Conservation (phyloP, 495 filamentous ascomycete genomes). For the Lepidopterella palustris region DNA sequence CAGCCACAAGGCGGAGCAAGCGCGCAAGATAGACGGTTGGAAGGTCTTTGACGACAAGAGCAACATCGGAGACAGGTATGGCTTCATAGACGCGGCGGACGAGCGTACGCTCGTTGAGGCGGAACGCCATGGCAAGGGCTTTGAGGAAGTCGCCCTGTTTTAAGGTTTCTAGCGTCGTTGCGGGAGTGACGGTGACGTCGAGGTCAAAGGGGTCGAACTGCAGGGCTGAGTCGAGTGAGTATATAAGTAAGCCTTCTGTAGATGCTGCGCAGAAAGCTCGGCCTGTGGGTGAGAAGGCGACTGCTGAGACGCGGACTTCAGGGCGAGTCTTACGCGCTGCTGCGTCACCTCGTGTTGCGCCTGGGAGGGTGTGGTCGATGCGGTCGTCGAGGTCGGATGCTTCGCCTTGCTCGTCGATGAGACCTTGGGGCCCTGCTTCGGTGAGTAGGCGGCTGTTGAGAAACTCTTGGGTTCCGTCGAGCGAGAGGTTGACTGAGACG, state of each 20-base stretch:
- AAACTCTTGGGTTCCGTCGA: constrained; percentile 94
- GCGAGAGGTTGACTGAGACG: constrained; percentile 83
- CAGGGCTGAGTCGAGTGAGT: constrained; percentile 68
- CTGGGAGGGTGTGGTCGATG: constrained; percentile 77
- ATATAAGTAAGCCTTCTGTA: constrained; percentile 89
- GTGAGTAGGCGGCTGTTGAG: constrained; percentile 86
- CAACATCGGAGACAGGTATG: constrained; percentile 68
- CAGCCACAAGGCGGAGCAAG: constrained; percentile 76
- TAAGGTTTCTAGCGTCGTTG: constrained; percentile 67
- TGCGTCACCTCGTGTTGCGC: constrained; percentile 77
- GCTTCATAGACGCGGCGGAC: constrained; percentile 78
- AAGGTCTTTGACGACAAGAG: constrained; percentile 68
- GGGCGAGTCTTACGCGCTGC: constrained; percentile 66
- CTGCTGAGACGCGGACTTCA: constrained; percentile 76
- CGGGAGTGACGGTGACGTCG: constrained; percentile 83
- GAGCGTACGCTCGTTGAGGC: constrained; percentile 72
- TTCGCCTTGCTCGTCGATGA: constrained; percentile 82
- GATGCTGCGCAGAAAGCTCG: constrained; percentile 89
- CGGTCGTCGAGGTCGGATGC: constrained; percentile 83
- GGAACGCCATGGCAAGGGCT: constrained; percentile 93
- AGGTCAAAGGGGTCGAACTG: constrained; percentile 95
- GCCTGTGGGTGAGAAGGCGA: constrained; percentile 83
- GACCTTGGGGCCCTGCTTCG: constrained; percentile 75
- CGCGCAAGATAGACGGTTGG: constrained; percentile 81
- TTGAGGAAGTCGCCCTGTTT: constrained; percentile 77